Base-by-base conservation (phyloP, 257 asterid genomes). In the Solanum clarkiae region DNA sequence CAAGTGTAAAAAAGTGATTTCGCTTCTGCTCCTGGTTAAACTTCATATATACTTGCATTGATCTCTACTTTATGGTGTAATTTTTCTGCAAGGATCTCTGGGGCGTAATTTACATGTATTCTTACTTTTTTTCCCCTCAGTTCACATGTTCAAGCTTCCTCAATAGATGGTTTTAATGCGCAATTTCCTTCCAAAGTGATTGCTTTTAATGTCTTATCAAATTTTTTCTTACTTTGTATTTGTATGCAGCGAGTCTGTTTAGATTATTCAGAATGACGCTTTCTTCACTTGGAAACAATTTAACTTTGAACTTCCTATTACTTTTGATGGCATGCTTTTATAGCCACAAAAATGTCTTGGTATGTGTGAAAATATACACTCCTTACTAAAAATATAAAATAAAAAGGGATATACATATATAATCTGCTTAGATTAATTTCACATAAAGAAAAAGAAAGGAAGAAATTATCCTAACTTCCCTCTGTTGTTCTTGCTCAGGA, bases 401-500 rank as follows among this genome's bases (percentile, higher is more conserved):
- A 16, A 17, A 55, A 55, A 7, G 60, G 7, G 60, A 16, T 62
- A 10, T n/a, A 62, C 69, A 24, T 63, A 13, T 63, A 11, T 63
- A 63, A 24, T 24, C 3, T 63, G 70, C 70, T 63, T 63, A 63
- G 12, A 63, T 63, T 63, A 24, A 11, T 63, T 63, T 63, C 17
- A 10, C 9, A 63, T 42, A 20, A 71, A 71, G 80, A 20, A 71
- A 71, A 71, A 70, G 5, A 1, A 70, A 22, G 36, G 20, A 44
- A 71, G 18, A 42, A 10, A 71, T 20, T 42, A 71, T 70, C 29
- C 54, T 70, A 44, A 71, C 77, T 69, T 71, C 20, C 32, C 17
- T 17, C 51, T 71, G 80, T 71, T 80, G 81, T 8, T 80, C 44
- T 53, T 84, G 65, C 36, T 55, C 94, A 95, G 98, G 94, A 95